These are phyloP conservation scores for Picochlorum sp. DNA, from an alignment of 139 green algal species.

Conservation along the genomic window DNA sequence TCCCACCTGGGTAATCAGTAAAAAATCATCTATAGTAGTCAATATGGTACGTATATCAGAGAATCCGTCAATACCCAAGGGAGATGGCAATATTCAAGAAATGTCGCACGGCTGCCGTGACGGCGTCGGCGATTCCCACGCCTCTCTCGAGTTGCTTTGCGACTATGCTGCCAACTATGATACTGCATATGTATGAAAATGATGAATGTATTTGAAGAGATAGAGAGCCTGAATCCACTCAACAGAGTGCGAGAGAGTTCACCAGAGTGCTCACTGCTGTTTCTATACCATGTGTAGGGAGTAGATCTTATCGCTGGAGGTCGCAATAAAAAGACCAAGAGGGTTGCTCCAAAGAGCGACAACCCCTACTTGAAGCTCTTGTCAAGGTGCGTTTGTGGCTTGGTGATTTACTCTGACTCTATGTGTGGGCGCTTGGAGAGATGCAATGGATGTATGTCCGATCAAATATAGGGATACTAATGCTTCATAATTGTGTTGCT, in stretches of 20 bases:
- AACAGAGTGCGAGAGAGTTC: not conserved
- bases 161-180: not conserved
- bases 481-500: not conserved
- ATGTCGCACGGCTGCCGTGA: not conserved
- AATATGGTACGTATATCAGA: no score
- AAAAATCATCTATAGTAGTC: no score
- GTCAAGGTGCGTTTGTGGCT: conserved; percentile 79
- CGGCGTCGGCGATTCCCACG: not conserved
- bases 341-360: conserved; percentile 88
- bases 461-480: no score
- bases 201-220: not conserved
- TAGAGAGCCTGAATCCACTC: not conserved
- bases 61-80: no score
- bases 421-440: not conserved
- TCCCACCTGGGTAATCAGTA: no score
- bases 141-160: not conserved
- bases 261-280: not conserved
- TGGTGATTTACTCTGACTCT: no score
- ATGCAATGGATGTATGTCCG: no score
- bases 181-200: not conserved
- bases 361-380: conserved; percentile 99
- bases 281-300: conserved; percentile 55
- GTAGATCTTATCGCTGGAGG: conserved; percentile 96
- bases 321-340: conserved; percentile 83
- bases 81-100: not conserved